Evolutionary conservation across 768 basidiomycete species (phyloP).

Genomic region (Termitomyces sp.): DNA sequence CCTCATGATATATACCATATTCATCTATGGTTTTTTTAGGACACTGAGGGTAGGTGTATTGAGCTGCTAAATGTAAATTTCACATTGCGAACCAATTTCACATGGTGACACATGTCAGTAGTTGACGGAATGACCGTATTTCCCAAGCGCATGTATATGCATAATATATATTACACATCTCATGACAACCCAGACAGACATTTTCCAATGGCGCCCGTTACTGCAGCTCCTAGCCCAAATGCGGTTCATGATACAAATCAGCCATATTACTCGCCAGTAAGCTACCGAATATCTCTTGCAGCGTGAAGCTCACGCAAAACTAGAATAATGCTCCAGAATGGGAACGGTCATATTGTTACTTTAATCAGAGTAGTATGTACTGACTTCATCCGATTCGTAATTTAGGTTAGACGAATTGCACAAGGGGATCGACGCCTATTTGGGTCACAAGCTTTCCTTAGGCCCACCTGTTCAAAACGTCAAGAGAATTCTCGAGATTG

Average conservation of each 20-base stretch:
- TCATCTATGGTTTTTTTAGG: too few species aligned
- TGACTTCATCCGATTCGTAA: not conserved
- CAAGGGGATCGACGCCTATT: not conserved
- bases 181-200: not conserved
- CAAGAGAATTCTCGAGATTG: slow-evolving; percentile 3
- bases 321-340: not conserved
- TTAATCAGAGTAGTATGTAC: not conserved
- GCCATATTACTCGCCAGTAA: not conserved
- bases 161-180: too few species aligned
- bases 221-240: not conserved
- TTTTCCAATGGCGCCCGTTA: not conserved
- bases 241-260: not conserved
- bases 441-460: slow-evolving; percentile 5
- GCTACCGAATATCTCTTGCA: not conserved
- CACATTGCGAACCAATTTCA: too few species aligned
- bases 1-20: too few species aligned
- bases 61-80: too few species aligned
- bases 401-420: slow-evolving; percentile 7
- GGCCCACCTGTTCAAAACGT: not conserved
- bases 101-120: too few species aligned
- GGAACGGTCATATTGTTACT: not conserved
- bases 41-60: too few species aligned
- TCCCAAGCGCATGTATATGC: too few species aligned
- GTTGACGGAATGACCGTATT: too few species aligned
- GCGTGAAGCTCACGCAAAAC: not conserved